These are phyloP conservation scores for Craterostigma plantagineum DNA, from an alignment of 257 asterid genomes.

Conservation along the genomic window DNA sequence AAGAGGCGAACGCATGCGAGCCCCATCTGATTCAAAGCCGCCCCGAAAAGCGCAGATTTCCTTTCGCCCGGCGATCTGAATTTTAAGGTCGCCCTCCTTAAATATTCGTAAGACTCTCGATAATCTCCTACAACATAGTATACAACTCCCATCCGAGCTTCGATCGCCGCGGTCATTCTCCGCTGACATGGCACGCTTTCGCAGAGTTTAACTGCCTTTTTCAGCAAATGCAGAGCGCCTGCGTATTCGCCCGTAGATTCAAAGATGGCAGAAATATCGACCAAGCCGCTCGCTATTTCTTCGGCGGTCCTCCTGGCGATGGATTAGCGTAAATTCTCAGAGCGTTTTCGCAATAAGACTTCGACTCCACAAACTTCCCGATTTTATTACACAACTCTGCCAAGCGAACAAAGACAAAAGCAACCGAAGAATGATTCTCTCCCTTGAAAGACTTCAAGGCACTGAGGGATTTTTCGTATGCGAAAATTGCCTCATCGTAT, in stretches of 20 bases:
- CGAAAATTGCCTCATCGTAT: slow-evolving; percentile 59
- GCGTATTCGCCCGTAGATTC: slow-evolving; percentile 34
- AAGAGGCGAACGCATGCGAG: slow-evolving; percentile 44
- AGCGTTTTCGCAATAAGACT: slow-evolving; percentile 63
- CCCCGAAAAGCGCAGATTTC: slow-evolving; percentile 41
- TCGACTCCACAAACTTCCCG: slow-evolving; percentile 57
- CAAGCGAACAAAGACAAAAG: slow-evolving; percentile 54
- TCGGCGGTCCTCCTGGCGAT: slow-evolving; percentile 28
- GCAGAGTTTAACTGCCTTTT: slow-evolving; percentile 26
- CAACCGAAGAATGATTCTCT: slow-evolving; percentile 55
- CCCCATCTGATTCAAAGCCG: slow-evolving; percentile 45
- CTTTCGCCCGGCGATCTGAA: slow-evolving; percentile 31
- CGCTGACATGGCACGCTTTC: slow-evolving; percentile 32
- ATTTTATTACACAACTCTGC: slow-evolving; percentile 73
- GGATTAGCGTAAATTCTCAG: slow-evolving; percentile 49
- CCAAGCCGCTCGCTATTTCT: slow-evolving; percentile 72
- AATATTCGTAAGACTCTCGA: slow-evolving; percentile 24
- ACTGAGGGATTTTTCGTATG: slow-evolving; percentile 61
- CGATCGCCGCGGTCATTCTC: slow-evolving; percentile 35
- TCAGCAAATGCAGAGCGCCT: slow-evolving; percentile 26
- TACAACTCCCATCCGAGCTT: slow-evolving; percentile 48
- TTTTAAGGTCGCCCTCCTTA: slow-evolving; percentile 23
- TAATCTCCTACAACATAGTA: slow-evolving; percentile 37
- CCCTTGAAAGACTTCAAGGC: slow-evolving; percentile 49
- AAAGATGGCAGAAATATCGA: slow-evolving; percentile 35